Evolutionary conservation across 345 rosid genomes (phyloP), one percentile per base, ranked within the genome.

Genomic region (Aquilaria yunnanensis): DNA sequence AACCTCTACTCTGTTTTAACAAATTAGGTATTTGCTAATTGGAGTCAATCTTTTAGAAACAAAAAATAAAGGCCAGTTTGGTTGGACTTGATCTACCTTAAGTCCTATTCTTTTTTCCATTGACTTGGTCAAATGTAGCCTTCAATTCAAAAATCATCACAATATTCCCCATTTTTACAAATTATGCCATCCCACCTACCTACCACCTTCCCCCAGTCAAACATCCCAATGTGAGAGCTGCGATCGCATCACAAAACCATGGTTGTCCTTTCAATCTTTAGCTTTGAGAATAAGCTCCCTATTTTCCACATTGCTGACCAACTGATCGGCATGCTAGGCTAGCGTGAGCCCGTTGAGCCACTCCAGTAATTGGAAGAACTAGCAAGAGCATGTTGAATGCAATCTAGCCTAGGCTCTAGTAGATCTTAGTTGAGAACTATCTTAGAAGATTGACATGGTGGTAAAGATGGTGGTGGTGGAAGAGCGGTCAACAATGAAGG

Each of bases 241-340:
- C 85, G 92, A 49, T 89, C 83, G 95, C 95, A 89, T 88, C 89
- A 87, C 70, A 81, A 6, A 32, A 87, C 86, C 83, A 75, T 89
- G 1, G 98, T 96, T 62, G 80, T 68, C 8, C 96, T 96, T 33
- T 67, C 82, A 4, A 92, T 73, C n/a, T 74, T 82, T 65, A 92
- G 96, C 95, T 16, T 89, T 80, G 2, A 89, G 83, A 73, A 67
- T 71, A 96, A 92, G 86, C 81, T 89, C 94, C 56, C 96, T 77
- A 60, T 65, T 80, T 10, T 76, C 83, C 70, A 89, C 92, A 75
- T 92, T 96, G 11, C 74, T 60, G 6, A 92, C 69, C 61, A 92
- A 85, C 84, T 62, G 69, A 46, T 68, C 62, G 34, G 92, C 92
- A 63, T 83, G 98, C 63, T 83, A 89, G 54, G 96, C 89, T 75